Percentiles rank a stretch among this genome's conserved stretches.
phyloP scores from a whole-genome alignment of 495 filamentous ascomycete species.

The Penicillium atrosanguineum region DNA sequence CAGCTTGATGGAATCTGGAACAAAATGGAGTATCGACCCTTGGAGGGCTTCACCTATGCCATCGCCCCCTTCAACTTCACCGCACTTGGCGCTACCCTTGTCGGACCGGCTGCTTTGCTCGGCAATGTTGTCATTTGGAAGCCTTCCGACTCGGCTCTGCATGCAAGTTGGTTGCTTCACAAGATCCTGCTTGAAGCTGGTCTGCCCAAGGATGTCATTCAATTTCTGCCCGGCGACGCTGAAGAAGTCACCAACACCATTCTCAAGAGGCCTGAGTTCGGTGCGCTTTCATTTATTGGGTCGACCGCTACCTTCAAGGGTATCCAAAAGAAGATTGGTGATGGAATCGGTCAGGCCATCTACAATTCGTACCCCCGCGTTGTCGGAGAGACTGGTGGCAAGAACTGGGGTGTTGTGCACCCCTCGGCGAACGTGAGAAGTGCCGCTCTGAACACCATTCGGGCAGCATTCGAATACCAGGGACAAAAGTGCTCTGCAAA shows the following conservation, averaged over 20 bases:
- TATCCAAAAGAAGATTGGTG: conserved; percentile 68
- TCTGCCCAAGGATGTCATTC: conserved; percentile 72
- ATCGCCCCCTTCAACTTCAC: conserved; percentile 56
- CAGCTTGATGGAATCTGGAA: conserved; percentile 62
- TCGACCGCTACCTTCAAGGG: conserved; percentile 73
- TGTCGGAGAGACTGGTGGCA: conserved; percentile 82
- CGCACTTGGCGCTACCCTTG: conserved; percentile 78
- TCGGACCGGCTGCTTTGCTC: conserved; percentile 69
- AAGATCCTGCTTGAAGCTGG: conserved; percentile 80
- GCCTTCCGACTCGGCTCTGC: conserved; percentile 73
- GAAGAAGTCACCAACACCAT: conserved; percentile 67
- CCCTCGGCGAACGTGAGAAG: conserved; percentile 68
- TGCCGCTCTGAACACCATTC: conserved; percentile 72
- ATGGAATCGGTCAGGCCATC: conserved; percentile 61
- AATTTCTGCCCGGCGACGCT: conserved; percentile 78
- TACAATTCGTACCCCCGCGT: conserved; percentile 75
- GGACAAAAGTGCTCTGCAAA: conserved; percentile 86
- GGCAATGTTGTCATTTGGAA: conserved; percentile 89
- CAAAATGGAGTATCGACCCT: conserved; percentile 69
- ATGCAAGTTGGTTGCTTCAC: conserved; percentile 71
- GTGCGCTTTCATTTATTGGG: conserved; percentile 76
- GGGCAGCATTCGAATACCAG: conserved; percentile 84
- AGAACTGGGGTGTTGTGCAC: conserved; percentile 85
- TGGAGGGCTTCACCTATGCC: conserved; percentile 64
- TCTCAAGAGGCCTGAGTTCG: conserved; percentile 65